These are phyloP conservation scores for Lentithecium fluviatile DNA, from an alignment of 495 filamentous ascomycete genomes.

Conservation along the genomic window DNA sequence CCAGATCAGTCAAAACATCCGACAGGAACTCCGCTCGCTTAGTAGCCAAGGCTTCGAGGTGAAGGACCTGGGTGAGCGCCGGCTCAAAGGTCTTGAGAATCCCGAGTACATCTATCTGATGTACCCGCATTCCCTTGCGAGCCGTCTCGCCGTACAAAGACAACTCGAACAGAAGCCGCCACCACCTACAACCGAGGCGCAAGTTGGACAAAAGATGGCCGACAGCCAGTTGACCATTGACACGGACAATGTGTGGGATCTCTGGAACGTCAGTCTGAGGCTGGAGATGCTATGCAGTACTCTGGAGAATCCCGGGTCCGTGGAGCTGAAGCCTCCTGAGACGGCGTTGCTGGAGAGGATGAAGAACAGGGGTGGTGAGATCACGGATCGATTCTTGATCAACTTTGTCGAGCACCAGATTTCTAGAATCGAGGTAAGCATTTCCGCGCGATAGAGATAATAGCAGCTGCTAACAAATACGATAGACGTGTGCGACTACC, in stretches of 20 bases:
- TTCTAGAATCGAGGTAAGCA: constrained; percentile 85
- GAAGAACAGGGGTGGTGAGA: constrained; percentile 77
- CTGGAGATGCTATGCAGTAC: constrained; percentile 89
- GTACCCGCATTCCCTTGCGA: constrained; percentile 84
- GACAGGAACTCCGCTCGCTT: constrained; percentile 80
- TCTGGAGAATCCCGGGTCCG: constrained; percentile 63
- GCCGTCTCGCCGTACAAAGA: constrained; percentile 66
- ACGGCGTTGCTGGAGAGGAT: constrained; percentile 79
- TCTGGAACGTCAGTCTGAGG: constrained; percentile 86
- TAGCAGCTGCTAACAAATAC: constrained; percentile 8
- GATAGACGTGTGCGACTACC: constrained; percentile 45
- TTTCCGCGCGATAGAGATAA: neutral
- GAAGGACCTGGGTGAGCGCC: constrained; percentile 89
- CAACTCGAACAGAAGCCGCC: constrained; percentile 45
- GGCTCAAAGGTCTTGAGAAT: constrained; percentile 95
- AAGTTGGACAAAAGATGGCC: constrained; percentile 38
- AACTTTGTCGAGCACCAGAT: constrained; percentile 93
- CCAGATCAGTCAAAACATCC: constrained; percentile 66
- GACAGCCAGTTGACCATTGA: constrained; percentile 56
- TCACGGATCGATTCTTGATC: constrained; percentile 79
- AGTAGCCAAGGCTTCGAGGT: constrained; percentile 93
- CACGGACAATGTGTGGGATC: constrained; percentile 77
- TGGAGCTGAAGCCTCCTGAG: constrained; percentile 67
- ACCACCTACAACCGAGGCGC: constrained; percentile 8
- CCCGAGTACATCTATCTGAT: constrained; percentile 92